Conservation (phyloP, 2,329 filamentous ascomycete species). For the Cladosporium sp. region DNA sequence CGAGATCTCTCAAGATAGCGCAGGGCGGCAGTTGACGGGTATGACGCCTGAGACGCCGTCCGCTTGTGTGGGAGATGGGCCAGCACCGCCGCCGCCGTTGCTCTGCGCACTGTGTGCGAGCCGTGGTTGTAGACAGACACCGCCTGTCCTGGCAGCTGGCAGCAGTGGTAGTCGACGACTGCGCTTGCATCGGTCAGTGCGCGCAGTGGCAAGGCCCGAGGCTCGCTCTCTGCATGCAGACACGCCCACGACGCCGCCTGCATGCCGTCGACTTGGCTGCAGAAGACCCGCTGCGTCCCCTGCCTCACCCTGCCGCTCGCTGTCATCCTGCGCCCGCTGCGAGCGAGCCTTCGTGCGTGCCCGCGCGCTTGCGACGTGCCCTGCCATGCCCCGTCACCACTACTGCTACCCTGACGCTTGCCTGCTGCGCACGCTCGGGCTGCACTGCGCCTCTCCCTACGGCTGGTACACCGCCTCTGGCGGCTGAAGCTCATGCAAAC, state of each 20-base stretch:
- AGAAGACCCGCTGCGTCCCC: slow-evolving; percentile 3
- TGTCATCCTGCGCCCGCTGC: neutral
- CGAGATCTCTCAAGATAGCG: slow-evolving; percentile 7
- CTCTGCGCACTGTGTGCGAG: neutral
- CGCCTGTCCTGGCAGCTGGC: neutral
- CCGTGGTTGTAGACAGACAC: neutral
- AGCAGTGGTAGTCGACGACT: neutral
- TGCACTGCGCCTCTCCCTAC: slow-evolving; percentile 1
- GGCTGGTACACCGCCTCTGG: slow-evolving; percentile 3
- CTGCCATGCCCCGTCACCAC: neutral
- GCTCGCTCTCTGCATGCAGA: slow-evolving; percentile 3
- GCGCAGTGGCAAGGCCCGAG: neutral
- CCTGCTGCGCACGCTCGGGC: slow-evolving; percentile 5
- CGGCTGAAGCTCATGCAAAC: slow-evolving; percentile 1
- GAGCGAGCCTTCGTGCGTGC: neutral
- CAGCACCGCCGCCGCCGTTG: neutral
- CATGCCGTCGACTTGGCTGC: slow-evolving; percentile 10
- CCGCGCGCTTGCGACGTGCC: slow-evolving; percentile 1
- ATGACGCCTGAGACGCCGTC: slow-evolving; percentile 1
- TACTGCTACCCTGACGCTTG: neutral
- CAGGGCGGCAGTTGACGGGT: neutral
- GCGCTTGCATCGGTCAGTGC: neutral
- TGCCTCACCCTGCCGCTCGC: slow-evolving; percentile 5
- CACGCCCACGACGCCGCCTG: slow-evolving; percentile 8
- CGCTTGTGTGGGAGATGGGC: neutral